Evolutionary conservation across 192 early-diverging fungal species (phyloP).

Genomic region (Phycomyces blakesleeanus): DNA sequence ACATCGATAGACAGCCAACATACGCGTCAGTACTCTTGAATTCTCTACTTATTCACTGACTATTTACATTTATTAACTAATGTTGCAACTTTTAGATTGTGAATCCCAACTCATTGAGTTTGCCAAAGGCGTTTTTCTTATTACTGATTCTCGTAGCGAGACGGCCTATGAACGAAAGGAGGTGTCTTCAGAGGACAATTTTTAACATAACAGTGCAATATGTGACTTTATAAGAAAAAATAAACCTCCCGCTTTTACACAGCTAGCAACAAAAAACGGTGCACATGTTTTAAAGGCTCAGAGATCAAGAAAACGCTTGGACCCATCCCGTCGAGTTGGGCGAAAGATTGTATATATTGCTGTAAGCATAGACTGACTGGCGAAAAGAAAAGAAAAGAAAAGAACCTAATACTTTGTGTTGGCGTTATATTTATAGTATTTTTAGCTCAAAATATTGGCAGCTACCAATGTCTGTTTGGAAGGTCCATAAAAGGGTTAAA

Average conservation of each 20-base stretch:
- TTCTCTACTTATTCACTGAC: constrained; percentile 10
- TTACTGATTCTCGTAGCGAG: constrained; percentile 6
- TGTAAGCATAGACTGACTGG: constrained; percentile 8
- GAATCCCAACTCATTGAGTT: constrained; percentile 10
- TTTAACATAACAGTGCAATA: neutral
- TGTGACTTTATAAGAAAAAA: constrained; percentile 11
- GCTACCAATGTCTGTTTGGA: constrained; percentile 7
- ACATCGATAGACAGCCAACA: constrained; percentile 3
- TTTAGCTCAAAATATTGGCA: constrained; percentile 16
- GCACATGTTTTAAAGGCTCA: constrained; percentile 5
- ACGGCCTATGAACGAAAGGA: constrained; percentile 5
- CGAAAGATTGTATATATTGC: constrained; percentile 13
- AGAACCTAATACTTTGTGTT: neutral
- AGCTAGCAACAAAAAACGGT: constrained; percentile 7
- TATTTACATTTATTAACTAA: constrained; percentile 11
- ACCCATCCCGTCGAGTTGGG: constrained; percentile 2
- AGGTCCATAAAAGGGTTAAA: constrained; percentile 3
- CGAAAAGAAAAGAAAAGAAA: constrained; percentile 10
- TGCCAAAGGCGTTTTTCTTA: constrained; percentile 1
- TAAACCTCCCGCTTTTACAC: constrained; percentile 1
- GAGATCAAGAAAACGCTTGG: constrained; percentile 5
- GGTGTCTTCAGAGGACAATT: constrained; percentile 2
- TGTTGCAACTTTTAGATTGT: constrained; percentile 8
- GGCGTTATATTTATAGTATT: constrained; percentile 3
- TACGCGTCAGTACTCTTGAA: constrained; percentile 12